These are phyloP conservation scores for Phytophthora pisi DNA, from an alignment of 352 stramenopile species.

Conservation along the genomic window DNA sequence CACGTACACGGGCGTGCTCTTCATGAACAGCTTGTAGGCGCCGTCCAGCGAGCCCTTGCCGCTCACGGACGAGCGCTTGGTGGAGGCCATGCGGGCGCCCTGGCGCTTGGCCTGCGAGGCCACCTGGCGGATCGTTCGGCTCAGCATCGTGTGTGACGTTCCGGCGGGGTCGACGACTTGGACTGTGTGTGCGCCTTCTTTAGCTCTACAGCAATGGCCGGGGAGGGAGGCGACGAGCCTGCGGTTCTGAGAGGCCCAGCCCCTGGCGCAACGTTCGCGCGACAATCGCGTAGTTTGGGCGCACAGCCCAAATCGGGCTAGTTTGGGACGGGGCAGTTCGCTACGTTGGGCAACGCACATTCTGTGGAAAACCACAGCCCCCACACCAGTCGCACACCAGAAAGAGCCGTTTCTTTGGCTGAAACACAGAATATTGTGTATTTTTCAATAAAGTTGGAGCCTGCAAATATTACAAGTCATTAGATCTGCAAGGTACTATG, in stretches of 20 bases:
- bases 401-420: not conserved
- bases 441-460: not conserved
- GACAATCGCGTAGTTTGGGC: slow-evolving; percentile 5
- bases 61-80: slow-evolving; percentile 82
- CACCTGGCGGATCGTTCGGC: slow-evolving; percentile 58
- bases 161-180: slow-evolving; percentile 6
- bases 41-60: slow-evolving; percentile 67
- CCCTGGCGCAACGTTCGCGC: slow-evolving; percentile 17
- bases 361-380: not conserved
- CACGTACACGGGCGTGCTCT: slow-evolving; percentile 84
- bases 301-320: not conserved
- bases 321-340: not conserved
- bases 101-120: slow-evolving; percentile 46
- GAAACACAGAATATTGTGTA: not conserved
- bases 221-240: slow-evolving; percentile 17
- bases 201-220: slow-evolving; percentile 29
- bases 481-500: not conserved
- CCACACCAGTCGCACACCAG: not conserved
- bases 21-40: slow-evolving; percentile 83
- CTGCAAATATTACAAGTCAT: not conserved
- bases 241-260: slow-evolving; percentile 21
- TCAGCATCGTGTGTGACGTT: slow-evolving; percentile 45
- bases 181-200: slow-evolving; percentile 25
- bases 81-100: slow-evolving; percentile 51
- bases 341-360: too few relatives aligned